phyloP scores from a whole-genome alignment of 768 basidiomycete genomes.

The Tylopilus vinaceipallidus region DNA sequence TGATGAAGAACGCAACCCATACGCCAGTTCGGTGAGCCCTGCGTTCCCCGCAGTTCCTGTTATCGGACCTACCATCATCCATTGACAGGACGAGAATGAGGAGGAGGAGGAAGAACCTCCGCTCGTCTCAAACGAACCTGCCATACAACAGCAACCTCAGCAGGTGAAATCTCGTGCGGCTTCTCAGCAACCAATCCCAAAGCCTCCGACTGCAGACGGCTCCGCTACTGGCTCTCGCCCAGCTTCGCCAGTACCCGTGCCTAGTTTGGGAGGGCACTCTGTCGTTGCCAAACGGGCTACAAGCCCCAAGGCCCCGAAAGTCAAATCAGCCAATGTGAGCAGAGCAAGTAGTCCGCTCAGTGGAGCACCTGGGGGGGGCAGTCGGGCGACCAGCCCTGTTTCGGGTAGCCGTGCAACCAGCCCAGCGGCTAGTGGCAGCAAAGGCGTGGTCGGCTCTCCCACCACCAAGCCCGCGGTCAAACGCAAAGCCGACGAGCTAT shows the following conservation, averaged over 20 bases:
- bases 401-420: constrained; percentile 37
- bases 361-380: constrained; percentile 36
- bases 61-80: constrained; percentile 1
- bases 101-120: constrained; percentile 69
- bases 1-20: constrained; percentile 79
- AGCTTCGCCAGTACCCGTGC: constrained; percentile 48
- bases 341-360: constrained; percentile 59
- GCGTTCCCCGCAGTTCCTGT: not conserved
- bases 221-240: constrained; percentile 47
- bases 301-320: constrained; percentile 70
- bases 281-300: constrained; percentile 82
- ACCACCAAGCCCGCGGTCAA: constrained; percentile 51
- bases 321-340: constrained; percentile 44
- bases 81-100: constrained; percentile 61
- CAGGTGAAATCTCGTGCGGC: constrained; percentile 45
- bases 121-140: constrained; percentile 40
- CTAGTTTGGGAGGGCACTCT: constrained; percentile 71
- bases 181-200: constrained; percentile 37
- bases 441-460: constrained; percentile 26
- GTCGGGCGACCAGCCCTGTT: constrained; percentile 53
- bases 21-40: constrained; percentile 66
- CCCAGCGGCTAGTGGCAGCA: constrained; percentile 23
- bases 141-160: constrained; percentile 40
- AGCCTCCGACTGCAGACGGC: constrained; percentile 31
- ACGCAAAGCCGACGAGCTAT: constrained; percentile 53